phyloP scores from a whole-genome alignment of 139 green algal genomes.

The Zygnema cylindricum region DNA sequence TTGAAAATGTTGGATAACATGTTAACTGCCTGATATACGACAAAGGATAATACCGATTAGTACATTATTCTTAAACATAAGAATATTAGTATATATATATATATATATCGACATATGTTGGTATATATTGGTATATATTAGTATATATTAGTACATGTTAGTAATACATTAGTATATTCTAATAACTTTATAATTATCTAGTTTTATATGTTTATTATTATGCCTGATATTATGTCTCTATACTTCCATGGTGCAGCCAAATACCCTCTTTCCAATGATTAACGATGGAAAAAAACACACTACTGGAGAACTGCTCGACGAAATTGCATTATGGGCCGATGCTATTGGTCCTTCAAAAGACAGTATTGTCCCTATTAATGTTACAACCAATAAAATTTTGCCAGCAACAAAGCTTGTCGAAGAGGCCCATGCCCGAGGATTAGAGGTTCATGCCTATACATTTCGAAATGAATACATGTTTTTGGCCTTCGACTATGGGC shows the following conservation, averaged over 20 bases:
- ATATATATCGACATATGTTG: too few relatives aligned
- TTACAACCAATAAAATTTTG: background rate
- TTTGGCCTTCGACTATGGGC: constrained; percentile 32
- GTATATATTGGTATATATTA: too few relatives aligned
- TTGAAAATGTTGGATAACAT: too few relatives aligned
- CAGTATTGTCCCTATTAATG: constrained; percentile 18
- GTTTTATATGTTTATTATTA: background rate
- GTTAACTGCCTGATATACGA: too few relatives aligned
- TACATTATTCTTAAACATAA: too few relatives aligned
- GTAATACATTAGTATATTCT: too few relatives aligned
- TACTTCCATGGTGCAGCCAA: constrained; percentile 13
- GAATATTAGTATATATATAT: too few relatives aligned
- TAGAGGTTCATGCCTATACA: constrained; percentile 28
- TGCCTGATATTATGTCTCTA: background rate
- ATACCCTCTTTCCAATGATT: constrained; percentile 8
- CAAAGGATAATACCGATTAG: too few relatives aligned
- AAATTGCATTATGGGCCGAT: constrained; percentile 32
- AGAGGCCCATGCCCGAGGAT: constrained; percentile 10
- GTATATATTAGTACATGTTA: too few relatives aligned
- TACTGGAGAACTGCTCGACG: constrained; percentile 12
- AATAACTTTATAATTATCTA: background rate
- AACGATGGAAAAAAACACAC: background rate
- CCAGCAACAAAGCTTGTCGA: constrained; percentile 12
- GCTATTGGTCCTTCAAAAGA: constrained; percentile 46
- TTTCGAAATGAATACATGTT: constrained; percentile 50